Percentiles rank a stretch among this genome's conserved stretches.
These are phyloP conservation scores for Tetrahymena malaccensis DNA, from an alignment of 73 alveolate genomes.

Conservation along the genomic window DNA sequence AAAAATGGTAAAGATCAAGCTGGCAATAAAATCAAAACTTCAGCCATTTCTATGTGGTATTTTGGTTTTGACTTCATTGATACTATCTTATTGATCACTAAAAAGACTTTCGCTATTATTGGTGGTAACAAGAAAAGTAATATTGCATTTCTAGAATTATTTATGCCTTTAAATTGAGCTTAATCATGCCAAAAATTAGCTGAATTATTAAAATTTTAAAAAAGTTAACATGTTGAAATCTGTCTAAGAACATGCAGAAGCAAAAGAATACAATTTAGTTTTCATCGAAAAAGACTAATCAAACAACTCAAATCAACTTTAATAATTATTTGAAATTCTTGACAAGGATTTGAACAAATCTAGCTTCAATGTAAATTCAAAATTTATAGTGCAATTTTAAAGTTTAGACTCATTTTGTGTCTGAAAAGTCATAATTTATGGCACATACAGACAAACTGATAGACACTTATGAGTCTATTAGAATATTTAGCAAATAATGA, in stretches of 20 bases:
- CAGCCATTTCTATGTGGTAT: constrained; percentile 36
- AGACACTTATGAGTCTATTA: not conserved
- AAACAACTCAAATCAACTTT: not conserved
- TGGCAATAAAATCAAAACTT: constrained; percentile 25
- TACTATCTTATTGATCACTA: constrained; percentile 22
- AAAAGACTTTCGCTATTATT: constrained; percentile 6
- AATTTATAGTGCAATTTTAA: no score
- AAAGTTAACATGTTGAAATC: not conserved
- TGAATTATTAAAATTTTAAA: not conserved
- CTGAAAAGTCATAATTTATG: not conserved
- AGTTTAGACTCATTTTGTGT: not conserved
- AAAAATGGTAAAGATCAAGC: constrained; percentile 31
- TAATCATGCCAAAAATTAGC: not conserved
- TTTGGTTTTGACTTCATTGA: constrained; percentile 43
- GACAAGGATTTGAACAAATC: not conserved
- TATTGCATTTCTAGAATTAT: not conserved
- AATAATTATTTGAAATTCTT: not conserved
- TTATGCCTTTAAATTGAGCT: not conserved
- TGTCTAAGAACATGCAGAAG: not conserved
- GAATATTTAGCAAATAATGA: not conserved
- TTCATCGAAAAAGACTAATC: not conserved
- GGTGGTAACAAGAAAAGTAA: constrained; percentile 37
- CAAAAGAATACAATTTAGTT: not conserved
- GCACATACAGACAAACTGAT: not conserved
- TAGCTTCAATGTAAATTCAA: not conserved